Percentiles rank a stretch among this genome's conserved stretches.
These are phyloP conservation scores for Psilocybe subaeruginosa DNA, from an alignment of 768 basidiomycete species.

Conservation along the genomic window DNA sequence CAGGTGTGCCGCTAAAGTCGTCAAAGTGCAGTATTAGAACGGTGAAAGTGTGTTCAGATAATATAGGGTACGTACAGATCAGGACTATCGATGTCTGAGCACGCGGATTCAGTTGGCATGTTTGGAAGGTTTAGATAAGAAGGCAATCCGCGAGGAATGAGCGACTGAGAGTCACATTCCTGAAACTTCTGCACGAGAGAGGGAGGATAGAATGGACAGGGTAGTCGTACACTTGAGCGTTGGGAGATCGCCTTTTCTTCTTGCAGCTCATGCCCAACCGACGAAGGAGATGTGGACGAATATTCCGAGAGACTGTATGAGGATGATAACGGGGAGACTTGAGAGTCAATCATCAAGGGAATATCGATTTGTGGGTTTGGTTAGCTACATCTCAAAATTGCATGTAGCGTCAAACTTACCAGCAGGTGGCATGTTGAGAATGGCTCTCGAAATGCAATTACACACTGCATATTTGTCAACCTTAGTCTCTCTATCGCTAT, in stretches of 20 bases:
- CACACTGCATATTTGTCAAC: too few species aligned
- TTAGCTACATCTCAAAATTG: too few species aligned
- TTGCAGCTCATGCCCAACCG: background rate
- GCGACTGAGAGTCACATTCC: background rate
- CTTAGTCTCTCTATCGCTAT: too few species aligned
- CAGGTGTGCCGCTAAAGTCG: slow-evolving; percentile 25
- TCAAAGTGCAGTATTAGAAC: background rate
- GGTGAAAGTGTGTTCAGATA: background rate
- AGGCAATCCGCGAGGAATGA: slow-evolving; percentile 12
- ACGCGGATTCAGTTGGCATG: slow-evolving; percentile 6
- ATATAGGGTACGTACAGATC: slow-evolving; percentile 11
- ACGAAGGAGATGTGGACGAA: slow-evolving; percentile 7
- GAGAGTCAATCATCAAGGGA: background rate
- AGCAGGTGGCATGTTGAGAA: too few species aligned
- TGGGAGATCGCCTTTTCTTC: background rate
- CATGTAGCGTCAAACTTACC: too few species aligned
- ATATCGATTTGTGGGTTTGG: too few species aligned
- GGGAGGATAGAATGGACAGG: slow-evolving; percentile 17
- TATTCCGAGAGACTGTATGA: background rate
- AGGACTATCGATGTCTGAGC: slow-evolving; percentile 4
- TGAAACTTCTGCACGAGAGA: slow-evolving; percentile 5
- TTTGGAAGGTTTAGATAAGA: slow-evolving; percentile 2
- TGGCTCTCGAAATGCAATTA: too few species aligned
- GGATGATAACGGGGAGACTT: background rate
- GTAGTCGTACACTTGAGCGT: slow-evolving; percentile 5